phyloP scores from a whole-genome alignment of 179 eudicot genomes.

The Drosera spatulata region DNA sequence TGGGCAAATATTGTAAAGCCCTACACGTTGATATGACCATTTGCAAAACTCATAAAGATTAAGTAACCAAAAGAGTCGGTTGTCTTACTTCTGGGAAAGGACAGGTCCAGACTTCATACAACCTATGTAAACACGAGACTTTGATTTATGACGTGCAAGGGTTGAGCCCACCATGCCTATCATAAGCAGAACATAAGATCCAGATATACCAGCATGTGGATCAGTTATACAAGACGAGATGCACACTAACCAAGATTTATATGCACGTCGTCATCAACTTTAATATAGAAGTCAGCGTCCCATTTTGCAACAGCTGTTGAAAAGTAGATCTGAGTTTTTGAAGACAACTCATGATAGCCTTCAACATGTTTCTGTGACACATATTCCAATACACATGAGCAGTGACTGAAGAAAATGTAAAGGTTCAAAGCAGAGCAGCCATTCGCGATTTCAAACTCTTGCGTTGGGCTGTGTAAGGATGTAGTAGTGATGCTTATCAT shows the following conservation, averaged over 20 bases:
- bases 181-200: neutral
- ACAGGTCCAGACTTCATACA: slow-evolving; percentile 92
- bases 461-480: too few species aligned
- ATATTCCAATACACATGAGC: neutral
- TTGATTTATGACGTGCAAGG: slow-evolving; percentile 47
- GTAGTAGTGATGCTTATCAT: too few species aligned
- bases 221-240: neutral
- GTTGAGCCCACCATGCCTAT: slow-evolving; percentile 81
- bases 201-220: too few species aligned
- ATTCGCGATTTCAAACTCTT: neutral
- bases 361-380: slow-evolving; percentile 74
- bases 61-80: neutral
- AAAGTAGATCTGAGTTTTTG: slow-evolving; percentile 75
- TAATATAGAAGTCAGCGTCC: slow-evolving; percentile 88
- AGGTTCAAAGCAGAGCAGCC: neutral
- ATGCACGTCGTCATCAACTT: slow-evolving; percentile 91
- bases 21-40: neutral
- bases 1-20: neutral
- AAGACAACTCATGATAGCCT: slow-evolving; percentile 78
- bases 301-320: slow-evolving; percentile 63
- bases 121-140: slow-evolving; percentile 62
- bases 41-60: neutral
- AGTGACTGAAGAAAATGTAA: neutral
- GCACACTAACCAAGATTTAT: slow-evolving; percentile 55
- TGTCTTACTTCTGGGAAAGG: slow-evolving; percentile 60